These are phyloP conservation scores for Ophiostoma sp. DNA, from an alignment of 2,329 filamentous ascomycete genomes.

Conservation along the genomic window DNA sequence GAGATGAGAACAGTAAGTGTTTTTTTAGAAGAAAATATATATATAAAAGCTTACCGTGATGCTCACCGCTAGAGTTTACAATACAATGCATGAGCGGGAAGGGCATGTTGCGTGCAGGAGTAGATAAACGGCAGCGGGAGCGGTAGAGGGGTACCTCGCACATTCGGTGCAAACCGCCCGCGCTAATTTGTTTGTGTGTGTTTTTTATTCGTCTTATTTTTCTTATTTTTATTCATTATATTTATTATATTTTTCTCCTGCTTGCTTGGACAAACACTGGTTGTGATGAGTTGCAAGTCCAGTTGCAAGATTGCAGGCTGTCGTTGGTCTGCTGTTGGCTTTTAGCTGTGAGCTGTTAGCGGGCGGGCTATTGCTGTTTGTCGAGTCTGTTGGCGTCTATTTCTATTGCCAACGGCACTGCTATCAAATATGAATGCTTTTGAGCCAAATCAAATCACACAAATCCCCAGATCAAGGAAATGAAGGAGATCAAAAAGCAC, in stretches of 20 bases:
- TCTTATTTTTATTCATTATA: background rate
- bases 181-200: background rate
- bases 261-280: too few species aligned
- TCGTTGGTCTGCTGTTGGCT: background rate
- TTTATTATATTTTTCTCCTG: too few species aligned
- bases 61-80: constrained; percentile 4
- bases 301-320: background rate
- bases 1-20: background rate
- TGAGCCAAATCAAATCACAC: too few species aligned
- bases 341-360: background rate
- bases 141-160: too few species aligned
- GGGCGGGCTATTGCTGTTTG: background rate
- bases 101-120: constrained; percentile 3
- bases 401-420: too few species aligned
- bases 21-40: too few species aligned
- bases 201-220: too few species aligned
- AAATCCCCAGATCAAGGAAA: too few species aligned
- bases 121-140: background rate
- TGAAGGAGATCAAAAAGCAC: too few species aligned
- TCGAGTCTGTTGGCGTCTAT: constrained; percentile 5
- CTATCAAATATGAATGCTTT: too few species aligned
- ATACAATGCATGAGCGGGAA: background rate
- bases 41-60: background rate
- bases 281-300: background rate
- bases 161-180: background rate